Base-by-base conservation (phyloP, 1,284 basidiomycete genomes). In the Boletus sp. region DNA sequence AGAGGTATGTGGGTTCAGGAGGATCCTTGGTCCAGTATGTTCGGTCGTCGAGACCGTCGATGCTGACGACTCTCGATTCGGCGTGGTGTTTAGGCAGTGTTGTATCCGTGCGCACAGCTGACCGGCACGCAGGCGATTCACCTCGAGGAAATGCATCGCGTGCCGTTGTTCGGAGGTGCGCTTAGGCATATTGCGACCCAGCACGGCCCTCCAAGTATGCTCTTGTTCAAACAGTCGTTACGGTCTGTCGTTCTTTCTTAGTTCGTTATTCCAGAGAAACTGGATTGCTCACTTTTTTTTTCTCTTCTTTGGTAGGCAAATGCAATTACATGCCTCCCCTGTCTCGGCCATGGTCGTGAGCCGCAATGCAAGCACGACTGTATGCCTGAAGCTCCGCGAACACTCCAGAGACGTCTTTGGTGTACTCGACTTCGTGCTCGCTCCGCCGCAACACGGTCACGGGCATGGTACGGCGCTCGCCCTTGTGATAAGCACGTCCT, bases 401-500 rank as follows among this genome's bases (percentile, higher is more conserved):
- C 46, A 43, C 19, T 41, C 46, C 32, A 56, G 44, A 17, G 49
- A 60, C 25, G 32, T 61, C 43, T 61, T 64, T 39, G 17, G 64
- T 2, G 49, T 53, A 0, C 51, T 61, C 48, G 59, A 61, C 14
- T 51, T 61, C 17, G 20, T 13, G 9, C 47, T 42, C 12, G 46
- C 30, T 6, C 20, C 25, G 2, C 16, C n/a, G 2, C 34, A 27
- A 29, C 25, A 46, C 16, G 8, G 26, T 7, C 42, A 25, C 3
- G 14, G 23, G 5, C 37, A 8, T 5, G 30, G 32, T 5, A 16
- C 22, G 10, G 20, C 29, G 14, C 60, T 48, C 27, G 19, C 45
- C 12, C 37, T 61, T 9, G 58, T 59, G 41, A 41, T 65, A 30
- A 59, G 23, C 43, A 61, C 58, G 1, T 76, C 72, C n/a, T 43